A percentile compares a stretch with the other conserved stretches of the same genome.
phyloP scores from a whole-genome alignment of 164 flowering plant genomes.

The Vitis amurensis region DNA sequence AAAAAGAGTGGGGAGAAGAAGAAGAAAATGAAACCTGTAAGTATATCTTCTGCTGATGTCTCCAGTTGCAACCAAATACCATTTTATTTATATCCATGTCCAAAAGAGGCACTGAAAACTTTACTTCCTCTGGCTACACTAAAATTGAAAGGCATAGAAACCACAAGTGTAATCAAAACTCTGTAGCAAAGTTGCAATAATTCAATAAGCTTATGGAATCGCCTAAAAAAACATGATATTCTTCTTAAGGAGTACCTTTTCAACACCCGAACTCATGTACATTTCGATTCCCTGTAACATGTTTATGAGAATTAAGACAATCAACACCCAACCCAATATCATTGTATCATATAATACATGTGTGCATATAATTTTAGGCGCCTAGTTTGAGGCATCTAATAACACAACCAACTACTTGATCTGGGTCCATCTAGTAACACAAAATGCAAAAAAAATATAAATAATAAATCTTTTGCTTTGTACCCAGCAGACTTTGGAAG shows the following conservation, averaged over 20 bases:
- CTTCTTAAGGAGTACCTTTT: constrained; percentile 53
- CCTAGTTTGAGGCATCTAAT: too few relatives aligned
- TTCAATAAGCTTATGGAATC: not conserved
- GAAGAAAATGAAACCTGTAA: constrained; percentile 56
- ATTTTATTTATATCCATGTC: constrained; percentile 77
- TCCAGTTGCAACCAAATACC: constrained; percentile 50
- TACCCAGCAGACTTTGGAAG: too few relatives aligned
- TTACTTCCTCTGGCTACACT: constrained; percentile 91
- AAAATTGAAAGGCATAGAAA: constrained; percentile 37
- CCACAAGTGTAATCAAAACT: constrained; percentile 17
- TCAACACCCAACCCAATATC: not conserved
- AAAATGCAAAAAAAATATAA: too few relatives aligned
- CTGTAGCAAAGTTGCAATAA: not conserved
- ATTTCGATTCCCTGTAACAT: constrained; percentile 78
- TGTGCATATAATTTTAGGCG: too few relatives aligned
- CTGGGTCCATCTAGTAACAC: too few relatives aligned
- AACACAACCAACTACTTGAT: too few relatives aligned
- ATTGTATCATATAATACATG: not conserved
- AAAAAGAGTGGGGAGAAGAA: not conserved
- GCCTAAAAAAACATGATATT: not conserved
- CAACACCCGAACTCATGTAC: constrained; percentile 55
- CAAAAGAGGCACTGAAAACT: constrained; percentile 75
- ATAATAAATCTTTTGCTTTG: too few relatives aligned
- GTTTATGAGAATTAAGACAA: constrained; percentile 1
- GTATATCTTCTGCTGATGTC: constrained; percentile 61